Conservation (phyloP, 2,329 filamentous ascomycete species). For the Xylaria multiplex region DNA sequence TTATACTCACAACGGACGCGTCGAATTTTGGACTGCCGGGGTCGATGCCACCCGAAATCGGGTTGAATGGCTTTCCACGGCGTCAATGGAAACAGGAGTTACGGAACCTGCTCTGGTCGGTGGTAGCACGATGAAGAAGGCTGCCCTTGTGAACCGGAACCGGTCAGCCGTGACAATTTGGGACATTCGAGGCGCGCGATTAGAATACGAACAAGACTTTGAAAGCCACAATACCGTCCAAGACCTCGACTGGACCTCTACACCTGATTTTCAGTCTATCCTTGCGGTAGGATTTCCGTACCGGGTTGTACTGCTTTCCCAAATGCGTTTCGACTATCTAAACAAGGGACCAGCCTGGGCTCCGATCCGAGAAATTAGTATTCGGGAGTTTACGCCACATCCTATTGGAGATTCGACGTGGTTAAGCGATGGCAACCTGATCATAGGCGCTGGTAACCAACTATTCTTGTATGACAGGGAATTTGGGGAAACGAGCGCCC, state of each 20-base stretch:
- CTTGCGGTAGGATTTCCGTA: constrained; percentile 93
- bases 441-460: constrained; percentile 91
- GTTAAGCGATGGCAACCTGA: constrained; percentile 84
- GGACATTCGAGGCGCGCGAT: constrained; percentile 82
- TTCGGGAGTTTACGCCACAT: constrained; percentile 83
- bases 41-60: constrained; percentile 68
- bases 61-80: constrained; percentile 85
- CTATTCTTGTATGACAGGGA: constrained; percentile 84
- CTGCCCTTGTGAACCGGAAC: constrained; percentile 79
- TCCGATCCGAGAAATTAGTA: constrained; percentile 82
- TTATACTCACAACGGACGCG: constrained; percentile 77
- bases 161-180: constrained; percentile 86
- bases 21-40: constrained; percentile 87
- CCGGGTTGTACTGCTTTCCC: constrained; percentile 81
- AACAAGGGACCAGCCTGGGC: constrained; percentile 92
- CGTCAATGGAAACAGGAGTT: constrained; percentile 81
- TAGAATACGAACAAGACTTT: constrained; percentile 84
- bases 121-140: constrained; percentile 86
- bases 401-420: constrained; percentile 94
- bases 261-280: constrained; percentile 87
- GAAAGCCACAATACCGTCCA: constrained; percentile 78
- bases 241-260: constrained; percentile 94
- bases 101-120: constrained; percentile 79
- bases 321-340: constrained; percentile 91
- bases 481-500: constrained; percentile 71